phyloP scores from a whole-genome alignment of 1,139 yeast species.

The Pichia sp. region DNA sequence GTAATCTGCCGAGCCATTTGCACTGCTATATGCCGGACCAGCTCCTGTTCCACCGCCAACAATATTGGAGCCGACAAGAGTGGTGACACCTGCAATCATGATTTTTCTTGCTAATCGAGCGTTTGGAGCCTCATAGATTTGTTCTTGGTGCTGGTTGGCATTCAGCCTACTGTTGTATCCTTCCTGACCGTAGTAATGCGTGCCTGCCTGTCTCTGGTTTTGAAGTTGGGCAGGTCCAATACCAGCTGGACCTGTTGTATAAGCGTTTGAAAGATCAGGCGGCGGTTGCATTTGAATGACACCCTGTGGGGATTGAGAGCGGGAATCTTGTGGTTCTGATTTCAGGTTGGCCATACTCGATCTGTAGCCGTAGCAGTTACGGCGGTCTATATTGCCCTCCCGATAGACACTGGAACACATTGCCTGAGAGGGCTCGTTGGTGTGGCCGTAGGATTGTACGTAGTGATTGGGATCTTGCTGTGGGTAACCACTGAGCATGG shows the following conservation, averaged over 20 bases:
- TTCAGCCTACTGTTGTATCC: neutral
- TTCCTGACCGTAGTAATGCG: neutral
- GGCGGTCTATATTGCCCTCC: neutral
- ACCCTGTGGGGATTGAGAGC: neutral
- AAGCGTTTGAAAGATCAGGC: neutral
- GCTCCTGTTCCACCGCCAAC: conserved; percentile 6
- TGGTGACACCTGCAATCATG: conserved; percentile 33
- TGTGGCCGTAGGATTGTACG: neutral
- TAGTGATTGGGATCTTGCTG: neutral
- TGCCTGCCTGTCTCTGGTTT: neutral
- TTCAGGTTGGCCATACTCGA: conserved; percentile 7
- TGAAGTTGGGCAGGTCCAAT: neutral
- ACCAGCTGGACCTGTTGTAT: neutral
- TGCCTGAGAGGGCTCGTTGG: neutral
- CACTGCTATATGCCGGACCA: conserved; percentile 13
- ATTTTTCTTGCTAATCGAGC: conserved; percentile 23
- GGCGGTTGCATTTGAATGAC: neutral
- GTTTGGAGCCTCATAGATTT: conserved; percentile 9
- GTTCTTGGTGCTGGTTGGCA: conserved; percentile 6
- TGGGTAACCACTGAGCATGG: neutral
- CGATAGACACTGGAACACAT: neutral
- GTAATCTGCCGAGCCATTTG: conserved; percentile 13
- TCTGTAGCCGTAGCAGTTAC: conserved; percentile 8
- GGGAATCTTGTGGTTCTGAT: neutral
- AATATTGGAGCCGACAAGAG: conserved; percentile 29